Evolutionary conservation across 257 asterid genomes (phyloP).

Genomic region (Agastache rugosa): DNA sequence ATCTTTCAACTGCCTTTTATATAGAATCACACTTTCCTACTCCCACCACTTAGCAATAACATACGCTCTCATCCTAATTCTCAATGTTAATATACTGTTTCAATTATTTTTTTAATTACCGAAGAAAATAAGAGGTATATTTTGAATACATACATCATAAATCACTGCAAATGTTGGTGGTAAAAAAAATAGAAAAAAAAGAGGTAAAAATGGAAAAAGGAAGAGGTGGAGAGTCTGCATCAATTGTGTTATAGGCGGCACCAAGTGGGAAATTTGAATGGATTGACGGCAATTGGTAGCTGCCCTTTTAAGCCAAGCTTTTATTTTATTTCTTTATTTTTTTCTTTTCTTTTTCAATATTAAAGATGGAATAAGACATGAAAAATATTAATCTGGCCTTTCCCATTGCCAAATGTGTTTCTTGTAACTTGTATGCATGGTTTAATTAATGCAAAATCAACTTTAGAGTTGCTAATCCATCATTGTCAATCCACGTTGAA

Average conservation of each 20-base stretch:
- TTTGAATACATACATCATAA: background rate
- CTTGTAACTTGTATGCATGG: background rate
- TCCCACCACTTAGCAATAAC: background rate
- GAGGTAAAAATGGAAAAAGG: background rate
- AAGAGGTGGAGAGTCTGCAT: constrained; percentile 41
- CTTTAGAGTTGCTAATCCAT: background rate
- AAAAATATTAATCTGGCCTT: too few species aligned
- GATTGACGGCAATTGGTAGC: constrained; percentile 42
- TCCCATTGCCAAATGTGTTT: too few species aligned
- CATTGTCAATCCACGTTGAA: background rate
- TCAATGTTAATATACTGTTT: background rate
- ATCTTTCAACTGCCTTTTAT: constrained; percentile 43
- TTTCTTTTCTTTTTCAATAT: background rate
- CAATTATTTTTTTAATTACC: background rate
- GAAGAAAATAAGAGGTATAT: background rate
- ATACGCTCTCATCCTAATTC: background rate
- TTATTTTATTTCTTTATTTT: background rate
- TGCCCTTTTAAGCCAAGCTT: constrained; percentile 44
- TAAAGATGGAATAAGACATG: background rate
- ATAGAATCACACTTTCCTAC: constrained; percentile 14
- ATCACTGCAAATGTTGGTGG: background rate
- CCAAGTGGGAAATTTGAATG: constrained; percentile 42
- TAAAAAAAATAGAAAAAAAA: background rate
- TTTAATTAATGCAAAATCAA: background rate
- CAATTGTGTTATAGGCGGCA: constrained; percentile 34